phyloP scores from a whole-genome alignment of 257 asterid genomes.

The Coffea eugenioides region DNA sequence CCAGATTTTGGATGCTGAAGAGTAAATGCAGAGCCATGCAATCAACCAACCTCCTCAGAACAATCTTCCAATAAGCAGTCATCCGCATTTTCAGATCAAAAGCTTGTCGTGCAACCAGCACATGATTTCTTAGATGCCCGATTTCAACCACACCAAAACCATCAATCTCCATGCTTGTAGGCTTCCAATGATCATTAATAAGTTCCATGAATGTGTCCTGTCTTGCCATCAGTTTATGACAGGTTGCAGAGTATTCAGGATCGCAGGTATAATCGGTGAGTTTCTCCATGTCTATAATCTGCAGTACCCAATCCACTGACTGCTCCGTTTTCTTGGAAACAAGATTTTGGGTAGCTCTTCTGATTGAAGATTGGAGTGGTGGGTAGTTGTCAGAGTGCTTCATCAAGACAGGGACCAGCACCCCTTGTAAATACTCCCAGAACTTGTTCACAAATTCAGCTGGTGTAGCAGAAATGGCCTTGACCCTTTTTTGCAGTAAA shows the following conservation, averaged over 20 bases:
- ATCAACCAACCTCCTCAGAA: slow-evolving; percentile 33
- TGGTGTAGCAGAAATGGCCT: neutral
- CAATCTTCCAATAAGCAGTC: slow-evolving; percentile 35
- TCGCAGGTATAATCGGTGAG: slow-evolving; percentile 17
- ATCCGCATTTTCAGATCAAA: slow-evolving; percentile 36
- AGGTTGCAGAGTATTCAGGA: slow-evolving; percentile 7
- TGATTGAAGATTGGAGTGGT: neutral
- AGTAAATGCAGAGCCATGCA: slow-evolving; percentile 32
- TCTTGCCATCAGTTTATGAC: slow-evolving; percentile 14
- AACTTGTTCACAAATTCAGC: neutral
- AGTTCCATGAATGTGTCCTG: slow-evolving; percentile 12
- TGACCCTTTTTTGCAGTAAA: neutral
- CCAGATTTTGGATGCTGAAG: slow-evolving; percentile 24
- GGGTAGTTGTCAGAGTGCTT: slow-evolving; percentile 16
- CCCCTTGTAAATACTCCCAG: neutral
- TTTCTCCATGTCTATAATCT: slow-evolving; percentile 23
- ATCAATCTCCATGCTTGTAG: neutral
- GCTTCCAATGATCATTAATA: neutral
- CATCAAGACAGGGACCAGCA: neutral
- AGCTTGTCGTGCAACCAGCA: slow-evolving; percentile 17
- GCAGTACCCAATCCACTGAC: slow-evolving; percentile 26
- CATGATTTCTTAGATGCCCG: slow-evolving; percentile 13
- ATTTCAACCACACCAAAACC: slow-evolving; percentile 23
- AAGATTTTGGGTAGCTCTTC: slow-evolving; percentile 1
- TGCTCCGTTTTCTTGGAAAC: slow-evolving; percentile 22